Evolutionary conservation across 768 basidiomycete genomes (phyloP).

Genomic region (Daedalea quercina): DNA sequence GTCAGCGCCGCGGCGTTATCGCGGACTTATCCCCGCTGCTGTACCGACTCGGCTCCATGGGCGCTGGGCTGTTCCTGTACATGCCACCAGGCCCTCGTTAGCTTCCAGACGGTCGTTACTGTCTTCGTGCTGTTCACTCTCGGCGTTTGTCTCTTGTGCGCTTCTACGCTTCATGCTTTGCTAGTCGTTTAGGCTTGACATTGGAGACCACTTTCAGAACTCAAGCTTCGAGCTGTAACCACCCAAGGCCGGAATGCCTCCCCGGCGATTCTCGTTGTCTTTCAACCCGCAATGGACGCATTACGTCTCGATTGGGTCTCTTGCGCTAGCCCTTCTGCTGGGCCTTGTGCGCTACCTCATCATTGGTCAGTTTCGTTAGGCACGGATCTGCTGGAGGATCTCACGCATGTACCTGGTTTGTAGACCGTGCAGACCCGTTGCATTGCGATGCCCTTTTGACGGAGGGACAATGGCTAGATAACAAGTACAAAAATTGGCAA

Average conservation of each 20-base stretch:
- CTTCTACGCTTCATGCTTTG: background rate
- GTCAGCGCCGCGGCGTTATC: background rate
- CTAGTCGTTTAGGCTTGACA: background rate
- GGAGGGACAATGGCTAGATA: slow-evolving; percentile 75
- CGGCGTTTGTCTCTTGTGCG: background rate
- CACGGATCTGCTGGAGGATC: background rate
- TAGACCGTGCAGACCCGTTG: slow-evolving; percentile 68
- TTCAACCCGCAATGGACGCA: slow-evolving; percentile 43
- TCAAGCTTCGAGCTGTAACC: background rate
- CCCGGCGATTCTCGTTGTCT: slow-evolving; percentile 20
- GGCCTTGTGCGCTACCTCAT: slow-evolving; percentile 39
- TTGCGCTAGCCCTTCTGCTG: slow-evolving; percentile 33
- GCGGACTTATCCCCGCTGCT: background rate
- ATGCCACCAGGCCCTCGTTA: background rate
- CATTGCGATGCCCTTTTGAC: slow-evolving; percentile 69
- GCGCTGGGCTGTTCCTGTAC: background rate
- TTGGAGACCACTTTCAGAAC: background rate
- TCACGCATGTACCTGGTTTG: background rate
- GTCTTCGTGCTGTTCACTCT: background rate
- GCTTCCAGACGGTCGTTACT: background rate
- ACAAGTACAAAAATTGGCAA: slow-evolving; percentile 69
- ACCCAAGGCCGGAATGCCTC: slow-evolving; percentile 13
- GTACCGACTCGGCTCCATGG: background rate
- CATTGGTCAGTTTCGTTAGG: slow-evolving; percentile 31
- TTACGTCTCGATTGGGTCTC: slow-evolving; percentile 33